These are phyloP conservation scores for Ascochyta lentis DNA, from an alignment of 2,329 filamentous ascomycete species.

Conservation along the genomic window DNA sequence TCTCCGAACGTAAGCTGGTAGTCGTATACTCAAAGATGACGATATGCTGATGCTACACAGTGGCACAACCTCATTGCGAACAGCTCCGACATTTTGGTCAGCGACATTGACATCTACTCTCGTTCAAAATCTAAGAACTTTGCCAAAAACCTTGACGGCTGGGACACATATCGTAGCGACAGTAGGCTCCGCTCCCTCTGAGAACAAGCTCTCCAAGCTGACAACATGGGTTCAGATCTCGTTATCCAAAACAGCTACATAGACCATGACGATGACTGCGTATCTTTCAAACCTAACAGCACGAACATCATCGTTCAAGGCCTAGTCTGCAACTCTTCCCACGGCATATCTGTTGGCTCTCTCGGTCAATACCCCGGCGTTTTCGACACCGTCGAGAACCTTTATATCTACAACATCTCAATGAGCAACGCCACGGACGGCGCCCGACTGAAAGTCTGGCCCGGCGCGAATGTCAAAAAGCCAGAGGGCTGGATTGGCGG, in stretches of 20 bases:
- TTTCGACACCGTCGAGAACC: constrained; percentile 70
- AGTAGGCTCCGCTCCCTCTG: constrained; percentile 19
- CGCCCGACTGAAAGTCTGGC: constrained; percentile 76
- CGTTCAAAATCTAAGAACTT: constrained; percentile 57
- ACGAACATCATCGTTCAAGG: constrained; percentile 72
- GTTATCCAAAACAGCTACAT: constrained; percentile 71
- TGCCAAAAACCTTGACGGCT: constrained; percentile 70
- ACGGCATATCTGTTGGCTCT: constrained; percentile 74
- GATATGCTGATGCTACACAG: constrained; percentile 40
- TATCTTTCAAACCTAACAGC: constrained; percentile 76
- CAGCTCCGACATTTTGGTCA: constrained; percentile 67
- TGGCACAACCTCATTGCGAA: constrained; percentile 74
- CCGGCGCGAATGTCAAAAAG: constrained; percentile 51
- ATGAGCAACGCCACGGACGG: constrained; percentile 60
- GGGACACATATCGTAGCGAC: constrained; percentile 67
- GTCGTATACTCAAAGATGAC: too few species aligned
- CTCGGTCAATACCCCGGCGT: constrained; percentile 71
- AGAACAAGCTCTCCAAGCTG: background rate
- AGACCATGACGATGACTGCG: constrained; percentile 72
- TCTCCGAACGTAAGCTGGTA: constrained; percentile 57
- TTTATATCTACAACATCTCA: constrained; percentile 56
- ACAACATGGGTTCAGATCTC: constrained; percentile 49
- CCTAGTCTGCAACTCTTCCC: constrained; percentile 70
- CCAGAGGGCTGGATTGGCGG: background rate
- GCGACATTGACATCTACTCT: constrained; percentile 66